A percentile compares a stretch with the other conserved stretches of the same genome.
Evolutionary conservation across 2,329 filamentous ascomycete genomes (phyloP).

Genomic region (Shiraia sp.): DNA sequence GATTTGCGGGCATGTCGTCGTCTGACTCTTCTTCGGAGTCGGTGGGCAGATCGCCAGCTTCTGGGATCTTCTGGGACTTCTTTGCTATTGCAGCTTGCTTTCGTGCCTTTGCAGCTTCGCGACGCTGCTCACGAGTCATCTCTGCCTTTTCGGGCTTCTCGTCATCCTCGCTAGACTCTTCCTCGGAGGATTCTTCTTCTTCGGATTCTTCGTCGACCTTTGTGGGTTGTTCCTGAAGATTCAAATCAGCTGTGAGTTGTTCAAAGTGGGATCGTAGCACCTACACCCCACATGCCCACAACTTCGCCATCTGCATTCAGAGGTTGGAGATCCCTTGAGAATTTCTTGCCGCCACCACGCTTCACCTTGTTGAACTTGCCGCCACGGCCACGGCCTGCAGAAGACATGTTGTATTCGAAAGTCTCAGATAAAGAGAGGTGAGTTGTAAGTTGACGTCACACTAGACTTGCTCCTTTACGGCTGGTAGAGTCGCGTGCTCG

Average conservation of each 20-base stretch:
- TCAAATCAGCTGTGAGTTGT: slow-evolving; percentile 19
- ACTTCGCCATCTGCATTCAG: slow-evolving; percentile 88
- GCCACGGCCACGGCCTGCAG: slow-evolving; percentile 71
- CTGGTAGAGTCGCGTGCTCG: slow-evolving; percentile 7
- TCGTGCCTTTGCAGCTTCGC: slow-evolving; percentile 82
- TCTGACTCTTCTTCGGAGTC: slow-evolving; percentile 67
- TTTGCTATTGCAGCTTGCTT: slow-evolving; percentile 86
- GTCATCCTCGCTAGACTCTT: slow-evolving; percentile 49
- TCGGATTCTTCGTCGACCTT: slow-evolving; percentile 56
- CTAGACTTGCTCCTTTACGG: background rate
- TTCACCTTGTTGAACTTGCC: slow-evolving; percentile 95
- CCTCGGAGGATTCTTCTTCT: slow-evolving; percentile 49
- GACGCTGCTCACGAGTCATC: slow-evolving; percentile 84
- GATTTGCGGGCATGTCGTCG: slow-evolving; percentile 79
- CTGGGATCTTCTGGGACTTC: slow-evolving; percentile 70
- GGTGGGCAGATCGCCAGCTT: slow-evolving; percentile 84
- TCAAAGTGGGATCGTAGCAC: slow-evolving; percentile 28
- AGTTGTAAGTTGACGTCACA: background rate
- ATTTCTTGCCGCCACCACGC: slow-evolving; percentile 93
- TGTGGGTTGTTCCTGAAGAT: slow-evolving; percentile 44
- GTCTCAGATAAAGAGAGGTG: slow-evolving; percentile 2
- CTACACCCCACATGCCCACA: slow-evolving; percentile 82
- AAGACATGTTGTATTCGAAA: slow-evolving; percentile 50
- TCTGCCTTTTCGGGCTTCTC: slow-evolving; percentile 55
- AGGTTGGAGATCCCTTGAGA: slow-evolving; percentile 87